A percentile compares a stretch with the other conserved stretches of the same genome.
phyloP scores from a whole-genome alignment of 441 rosid species.

The Metrosideros polymorpha region DNA sequence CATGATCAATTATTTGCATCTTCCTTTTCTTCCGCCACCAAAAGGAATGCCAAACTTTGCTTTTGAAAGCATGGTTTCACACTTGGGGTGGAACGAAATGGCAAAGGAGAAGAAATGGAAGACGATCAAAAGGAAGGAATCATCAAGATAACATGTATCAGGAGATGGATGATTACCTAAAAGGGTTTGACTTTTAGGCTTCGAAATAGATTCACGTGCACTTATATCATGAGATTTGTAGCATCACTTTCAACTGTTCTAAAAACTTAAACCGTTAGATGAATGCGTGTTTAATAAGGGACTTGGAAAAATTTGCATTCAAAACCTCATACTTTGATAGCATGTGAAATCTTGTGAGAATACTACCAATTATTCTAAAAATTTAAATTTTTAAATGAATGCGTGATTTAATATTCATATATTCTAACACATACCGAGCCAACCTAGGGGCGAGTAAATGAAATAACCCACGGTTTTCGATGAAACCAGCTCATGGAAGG shows the following conservation, averaged over 20 bases:
- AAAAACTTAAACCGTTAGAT: background rate
- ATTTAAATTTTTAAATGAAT: background rate
- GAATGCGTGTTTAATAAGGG: too few relatives aligned
- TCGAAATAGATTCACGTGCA: background rate
- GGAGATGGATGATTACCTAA: background rate
- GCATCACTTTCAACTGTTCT: accelerated
- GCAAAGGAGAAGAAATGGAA: background rate
- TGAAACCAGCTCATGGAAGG: background rate
- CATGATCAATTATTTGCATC: background rate
- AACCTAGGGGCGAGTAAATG: background rate
- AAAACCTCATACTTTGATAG: too few relatives aligned
- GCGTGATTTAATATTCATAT: background rate
- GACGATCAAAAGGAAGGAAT: background rate
- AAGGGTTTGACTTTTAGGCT: background rate
- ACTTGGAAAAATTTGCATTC: too few relatives aligned
- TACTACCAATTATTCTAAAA: background rate
- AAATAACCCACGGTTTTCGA: background rate
- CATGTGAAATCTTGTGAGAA: too few relatives aligned
- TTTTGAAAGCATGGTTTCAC: background rate
- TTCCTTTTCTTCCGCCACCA: background rate
- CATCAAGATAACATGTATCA: background rate
- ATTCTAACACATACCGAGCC: background rate
- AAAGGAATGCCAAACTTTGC: background rate
- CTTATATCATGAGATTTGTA: background rate
- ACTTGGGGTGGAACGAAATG: background rate